These are phyloP conservation scores for Botrytis deweyae DNA, from an alignment of 2,329 filamentous ascomycete genomes.

Conservation along the genomic window DNA sequence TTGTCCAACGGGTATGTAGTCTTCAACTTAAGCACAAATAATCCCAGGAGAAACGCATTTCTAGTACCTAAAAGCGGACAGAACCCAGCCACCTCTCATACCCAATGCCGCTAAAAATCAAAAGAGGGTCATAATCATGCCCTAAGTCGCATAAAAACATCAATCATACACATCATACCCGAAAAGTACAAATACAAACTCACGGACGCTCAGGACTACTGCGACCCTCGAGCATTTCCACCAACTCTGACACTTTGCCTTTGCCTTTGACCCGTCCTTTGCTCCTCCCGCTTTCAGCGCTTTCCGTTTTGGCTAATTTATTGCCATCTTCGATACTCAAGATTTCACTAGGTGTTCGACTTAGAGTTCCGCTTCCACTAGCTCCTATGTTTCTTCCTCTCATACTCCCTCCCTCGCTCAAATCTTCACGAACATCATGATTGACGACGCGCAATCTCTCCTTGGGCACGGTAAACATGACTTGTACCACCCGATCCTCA, in stretches of 20 bases:
- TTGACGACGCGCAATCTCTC: slow-evolving; percentile 89
- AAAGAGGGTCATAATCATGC: not conserved
- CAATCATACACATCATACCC: not conserved
- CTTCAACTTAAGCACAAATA: not conserved
- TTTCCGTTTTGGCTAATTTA: slow-evolving; percentile 13
- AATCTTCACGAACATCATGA: slow-evolving; percentile 56
- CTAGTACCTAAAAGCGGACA: not conserved
- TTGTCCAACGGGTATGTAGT: not conserved
- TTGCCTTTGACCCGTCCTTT: slow-evolving; percentile 26
- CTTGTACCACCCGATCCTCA: slow-evolving; percentile 69
- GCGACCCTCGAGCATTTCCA: slow-evolving; percentile 33
- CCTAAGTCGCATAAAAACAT: not conserved
- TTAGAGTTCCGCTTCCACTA: slow-evolving; percentile 26
- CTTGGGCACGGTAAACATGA: slow-evolving; percentile 92
- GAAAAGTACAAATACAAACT: not conserved
- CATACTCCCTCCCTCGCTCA: slow-evolving; percentile 43
- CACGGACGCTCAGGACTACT: slow-evolving; percentile 30
- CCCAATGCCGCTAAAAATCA: slow-evolving; percentile 13
- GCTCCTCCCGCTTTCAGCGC: slow-evolving; percentile 18
- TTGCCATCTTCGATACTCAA: slow-evolving; percentile 17
- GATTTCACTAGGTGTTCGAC: slow-evolving; percentile 17
- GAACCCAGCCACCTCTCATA: not conserved
- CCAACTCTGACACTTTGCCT: slow-evolving; percentile 33
- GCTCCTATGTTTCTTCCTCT: slow-evolving; percentile 32
- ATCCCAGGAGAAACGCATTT: not conserved